These are phyloP conservation scores for Noccaea caerulescens DNA, from an alignment of 345 rosid genomes.

Conservation along the genomic window DNA sequence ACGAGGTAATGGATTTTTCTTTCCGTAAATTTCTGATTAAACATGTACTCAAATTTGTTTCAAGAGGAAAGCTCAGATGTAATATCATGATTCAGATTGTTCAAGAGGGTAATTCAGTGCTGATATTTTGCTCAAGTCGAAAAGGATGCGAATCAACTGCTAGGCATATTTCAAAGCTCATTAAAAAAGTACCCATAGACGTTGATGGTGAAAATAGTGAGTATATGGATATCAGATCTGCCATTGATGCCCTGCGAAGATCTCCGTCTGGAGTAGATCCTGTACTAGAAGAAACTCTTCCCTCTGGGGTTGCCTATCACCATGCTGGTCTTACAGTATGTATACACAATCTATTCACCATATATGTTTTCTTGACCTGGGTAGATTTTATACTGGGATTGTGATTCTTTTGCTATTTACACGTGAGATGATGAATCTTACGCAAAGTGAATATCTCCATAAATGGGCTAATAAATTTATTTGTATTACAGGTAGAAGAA, in stretches of 20 bases:
- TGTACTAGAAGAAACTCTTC: conserved; percentile 84
- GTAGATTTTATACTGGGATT: conserved; percentile 14
- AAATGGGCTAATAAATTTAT: conserved; percentile 12
- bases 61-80: conserved; percentile 35
- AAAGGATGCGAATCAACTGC: conserved; percentile 99
- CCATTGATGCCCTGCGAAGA: conserved; percentile 74
- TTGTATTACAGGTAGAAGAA: conserved; percentile 78
- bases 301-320: conserved; percentile 96
- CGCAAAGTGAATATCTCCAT: conserved; percentile 12
- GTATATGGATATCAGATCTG: conserved; percentile 68
- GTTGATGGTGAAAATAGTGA: conserved; percentile 55
- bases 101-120: conserved; percentile 93
- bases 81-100: conserved; percentile 63
- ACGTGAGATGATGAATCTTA: conserved; percentile 28
- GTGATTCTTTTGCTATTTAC: conserved; percentile 21
- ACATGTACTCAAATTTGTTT: conserved; percentile 31
- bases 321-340: conserved; percentile 99
- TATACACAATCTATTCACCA: conserved; percentile 35
- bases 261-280: conserved; percentile 94
- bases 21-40: conserved; percentile 16
- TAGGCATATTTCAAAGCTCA: conserved; percentile 76
- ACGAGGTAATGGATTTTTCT: conserved; percentile 63
- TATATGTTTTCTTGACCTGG: conserved; percentile 34
- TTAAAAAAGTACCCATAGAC: conserved; percentile 59
- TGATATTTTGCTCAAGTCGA: conserved; percentile 95